These are phyloP conservation scores for Populus tomentosa DNA, from an alignment of 441 rosid species.

Conservation along the genomic window DNA sequence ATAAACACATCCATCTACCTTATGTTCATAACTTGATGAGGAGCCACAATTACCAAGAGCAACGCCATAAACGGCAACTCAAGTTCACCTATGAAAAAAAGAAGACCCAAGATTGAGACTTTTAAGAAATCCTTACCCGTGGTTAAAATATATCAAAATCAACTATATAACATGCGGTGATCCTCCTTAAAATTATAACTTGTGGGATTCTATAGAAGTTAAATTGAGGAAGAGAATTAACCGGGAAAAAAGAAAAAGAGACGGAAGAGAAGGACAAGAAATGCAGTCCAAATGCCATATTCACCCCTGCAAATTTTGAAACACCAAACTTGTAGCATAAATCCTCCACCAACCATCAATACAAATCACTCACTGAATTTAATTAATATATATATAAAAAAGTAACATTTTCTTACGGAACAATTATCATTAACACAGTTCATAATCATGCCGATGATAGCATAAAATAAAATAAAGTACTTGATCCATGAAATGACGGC, in stretches of 20 bases:
- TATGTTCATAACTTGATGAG: slow-evolving; percentile 53
- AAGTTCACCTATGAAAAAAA: slow-evolving; percentile 61
- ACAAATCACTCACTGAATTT: too few relatives aligned
- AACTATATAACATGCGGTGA: too few relatives aligned
- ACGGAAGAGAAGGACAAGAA: slow-evolving; percentile 76
- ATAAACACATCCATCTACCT: slow-evolving; percentile 42
- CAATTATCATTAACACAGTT: background rate
- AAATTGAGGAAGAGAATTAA: slow-evolving; percentile 20
- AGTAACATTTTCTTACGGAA: too few relatives aligned
- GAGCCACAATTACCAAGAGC: slow-evolving; percentile 71
- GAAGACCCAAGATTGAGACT: background rate
- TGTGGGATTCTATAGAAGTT: background rate
- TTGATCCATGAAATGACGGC: slow-evolving; percentile 71
- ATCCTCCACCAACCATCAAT: background rate
- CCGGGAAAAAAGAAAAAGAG: slow-evolving; percentile 86
- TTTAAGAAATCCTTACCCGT: background rate
- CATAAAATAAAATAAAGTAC: slow-evolving; percentile 24
- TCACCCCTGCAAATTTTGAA: slow-evolving; percentile 62
- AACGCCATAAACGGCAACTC: slow-evolving; percentile 78
- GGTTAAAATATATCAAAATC: background rate
- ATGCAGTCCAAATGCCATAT: slow-evolving; percentile 85
- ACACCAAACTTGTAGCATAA: slow-evolving; percentile 6
- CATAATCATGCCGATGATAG: background rate
- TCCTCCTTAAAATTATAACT: background rate
- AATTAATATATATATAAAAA: background rate